Evolutionary conservation across 225 moss, liverwort and hornwort genomes (phyloP).

Genomic region (Climacium dendroides): DNA sequence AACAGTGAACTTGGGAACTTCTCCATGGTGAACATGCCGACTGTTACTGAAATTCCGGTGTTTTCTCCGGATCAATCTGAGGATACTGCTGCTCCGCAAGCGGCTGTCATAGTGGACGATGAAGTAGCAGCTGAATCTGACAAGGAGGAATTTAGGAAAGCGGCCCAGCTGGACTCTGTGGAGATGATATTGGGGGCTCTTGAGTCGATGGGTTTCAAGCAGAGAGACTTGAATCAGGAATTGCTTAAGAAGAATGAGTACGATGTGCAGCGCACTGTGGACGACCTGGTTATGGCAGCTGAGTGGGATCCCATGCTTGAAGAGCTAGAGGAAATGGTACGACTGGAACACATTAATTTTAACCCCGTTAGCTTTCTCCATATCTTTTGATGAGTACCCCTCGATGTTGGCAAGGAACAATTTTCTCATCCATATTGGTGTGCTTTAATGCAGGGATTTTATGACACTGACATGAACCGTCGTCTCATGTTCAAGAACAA

Average conservation of each 20-base stretch:
- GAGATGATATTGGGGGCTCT: conserved; percentile 28
- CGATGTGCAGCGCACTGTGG: conserved; percentile 66
- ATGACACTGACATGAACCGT: conserved; percentile 75
- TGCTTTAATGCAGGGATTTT: conserved; percentile 59
- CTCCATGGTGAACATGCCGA: conserved; percentile 85
- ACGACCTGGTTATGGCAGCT: conserved; percentile 63
- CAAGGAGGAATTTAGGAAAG: not conserved
- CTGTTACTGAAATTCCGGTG: not conserved
- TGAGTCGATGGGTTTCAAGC: conserved; percentile 72
- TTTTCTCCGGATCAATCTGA: not conserved
- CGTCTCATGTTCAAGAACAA: conserved; percentile 98
- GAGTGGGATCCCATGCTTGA: conserved; percentile 95
- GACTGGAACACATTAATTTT: conserved; percentile 3
- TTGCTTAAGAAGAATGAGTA: conserved; percentile 59
- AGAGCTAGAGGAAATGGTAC: conserved; percentile 92
- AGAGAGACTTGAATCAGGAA: conserved; percentile 54
- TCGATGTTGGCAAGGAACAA: not conserved
- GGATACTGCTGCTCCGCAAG: not conserved
- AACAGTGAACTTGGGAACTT: conserved; percentile 73
- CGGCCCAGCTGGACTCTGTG: conserved; percentile 2
- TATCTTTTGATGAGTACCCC: not conserved
- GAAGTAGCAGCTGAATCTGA: not conserved
- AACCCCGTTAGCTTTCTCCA: conserved; percentile 1
- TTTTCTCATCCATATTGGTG: not conserved
- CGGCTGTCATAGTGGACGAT: not conserved